Percentiles rank a stretch among this genome's conserved stretches.
Conservation (phyloP, 305 asterid genomes). For the Fraxinus latifolia region DNA sequence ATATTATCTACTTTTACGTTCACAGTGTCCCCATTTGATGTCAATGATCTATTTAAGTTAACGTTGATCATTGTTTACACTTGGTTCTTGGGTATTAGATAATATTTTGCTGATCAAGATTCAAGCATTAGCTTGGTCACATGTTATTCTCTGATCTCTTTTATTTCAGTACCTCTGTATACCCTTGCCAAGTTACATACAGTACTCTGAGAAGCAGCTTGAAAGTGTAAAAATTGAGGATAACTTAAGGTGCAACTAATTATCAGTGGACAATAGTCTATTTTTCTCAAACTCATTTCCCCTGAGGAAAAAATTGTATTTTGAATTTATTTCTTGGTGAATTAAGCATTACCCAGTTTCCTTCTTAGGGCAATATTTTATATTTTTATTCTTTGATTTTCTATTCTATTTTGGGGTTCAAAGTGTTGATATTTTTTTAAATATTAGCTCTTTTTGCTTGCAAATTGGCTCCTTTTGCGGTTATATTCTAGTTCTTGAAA, state of each 20-base stretch:
- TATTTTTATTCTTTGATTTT: background rate
- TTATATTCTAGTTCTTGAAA: background rate
- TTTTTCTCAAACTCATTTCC: background rate
- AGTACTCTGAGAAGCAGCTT: background rate
- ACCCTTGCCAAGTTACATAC: background rate
- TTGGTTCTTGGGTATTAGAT: background rate
- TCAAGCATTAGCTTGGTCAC: background rate
- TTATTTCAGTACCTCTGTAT: background rate
- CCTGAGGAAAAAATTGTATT: background rate
- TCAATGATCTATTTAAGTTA: background rate
- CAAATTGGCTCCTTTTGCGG: background rate
- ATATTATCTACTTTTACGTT: background rate
- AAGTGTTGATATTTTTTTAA: background rate
- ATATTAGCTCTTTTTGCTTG: background rate
- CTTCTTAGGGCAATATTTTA: background rate
- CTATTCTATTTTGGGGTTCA: background rate
- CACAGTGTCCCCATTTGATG: background rate
- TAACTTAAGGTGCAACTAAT: background rate
- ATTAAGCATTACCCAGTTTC: background rate
- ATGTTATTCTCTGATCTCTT: background rate
- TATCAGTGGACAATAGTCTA: background rate
- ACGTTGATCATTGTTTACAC: background rate
- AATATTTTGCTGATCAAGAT: background rate
- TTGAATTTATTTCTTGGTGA: background rate
- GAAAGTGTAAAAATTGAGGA: background rate